Conservation (phyloP, 148 eudicot genomes). For the Selenicereus undatus region DNA sequence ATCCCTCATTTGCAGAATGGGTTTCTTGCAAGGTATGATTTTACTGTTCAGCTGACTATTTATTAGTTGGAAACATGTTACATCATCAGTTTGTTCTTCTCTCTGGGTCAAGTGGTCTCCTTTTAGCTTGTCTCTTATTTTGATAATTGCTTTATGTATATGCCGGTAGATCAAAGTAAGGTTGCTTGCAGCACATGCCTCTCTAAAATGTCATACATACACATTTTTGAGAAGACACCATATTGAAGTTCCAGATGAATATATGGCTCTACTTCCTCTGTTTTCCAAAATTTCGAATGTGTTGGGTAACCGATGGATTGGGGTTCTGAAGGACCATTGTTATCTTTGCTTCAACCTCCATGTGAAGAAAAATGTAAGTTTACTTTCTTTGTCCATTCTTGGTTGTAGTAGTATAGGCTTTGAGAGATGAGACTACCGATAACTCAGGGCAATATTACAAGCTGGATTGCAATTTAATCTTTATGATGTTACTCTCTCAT, state of each 20-base stretch:
- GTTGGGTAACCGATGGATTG: conserved; percentile 78
- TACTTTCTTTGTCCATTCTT: conserved; percentile 8
- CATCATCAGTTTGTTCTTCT: not conserved
- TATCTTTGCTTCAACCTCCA: conserved; percentile 59
- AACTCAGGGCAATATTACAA: not conserved
- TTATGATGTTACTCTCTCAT: conserved; percentile 15
- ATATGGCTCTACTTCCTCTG: conserved; percentile 67
- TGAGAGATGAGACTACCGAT: not conserved
- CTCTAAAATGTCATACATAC: conserved; percentile 91
- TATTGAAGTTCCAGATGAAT: conserved; percentile 70
- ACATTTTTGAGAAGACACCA: conserved; percentile 66
- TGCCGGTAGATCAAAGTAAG: conserved; percentile 75
- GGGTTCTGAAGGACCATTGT: conserved; percentile 73
- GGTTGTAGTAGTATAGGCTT: conserved; percentile 9
- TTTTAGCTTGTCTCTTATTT: conserved; percentile 5
- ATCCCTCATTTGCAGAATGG: conserved; percentile 99
- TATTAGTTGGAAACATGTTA: not conserved
- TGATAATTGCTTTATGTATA: conserved; percentile 4
- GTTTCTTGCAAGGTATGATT: conserved; percentile 85
- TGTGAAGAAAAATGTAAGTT: conserved; percentile 65
- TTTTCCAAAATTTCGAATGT: conserved; percentile 74
- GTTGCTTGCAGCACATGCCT: conserved; percentile 94
- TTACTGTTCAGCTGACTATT: conserved; percentile 5
- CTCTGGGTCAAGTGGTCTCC: conserved; percentile 13
- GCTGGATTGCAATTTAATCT: conserved; percentile 5